These are phyloP conservation scores for Mycena indigotica DNA, from an alignment of 768 basidiomycete species.

Conservation along the genomic window DNA sequence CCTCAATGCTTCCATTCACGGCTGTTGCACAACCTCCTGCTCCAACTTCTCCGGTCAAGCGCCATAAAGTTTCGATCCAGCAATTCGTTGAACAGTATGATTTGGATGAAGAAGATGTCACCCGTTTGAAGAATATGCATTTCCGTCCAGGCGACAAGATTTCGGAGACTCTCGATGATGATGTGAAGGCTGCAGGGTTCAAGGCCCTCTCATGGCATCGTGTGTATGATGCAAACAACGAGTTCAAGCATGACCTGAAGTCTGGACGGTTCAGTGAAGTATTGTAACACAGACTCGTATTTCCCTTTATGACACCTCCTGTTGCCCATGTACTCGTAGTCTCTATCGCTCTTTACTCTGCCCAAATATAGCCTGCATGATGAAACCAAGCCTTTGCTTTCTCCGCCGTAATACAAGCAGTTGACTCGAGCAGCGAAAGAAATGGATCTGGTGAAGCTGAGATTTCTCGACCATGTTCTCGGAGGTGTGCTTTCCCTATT, in stretches of 20 bases:
- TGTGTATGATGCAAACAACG: neutral
- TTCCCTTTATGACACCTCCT: neutral
- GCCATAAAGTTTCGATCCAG: neutral
- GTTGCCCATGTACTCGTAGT: neutral
- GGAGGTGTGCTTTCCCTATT: neutral
- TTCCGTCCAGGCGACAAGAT: neutral
- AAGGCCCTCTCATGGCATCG: neutral
- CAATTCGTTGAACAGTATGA: neutral
- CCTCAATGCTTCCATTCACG: neutral
- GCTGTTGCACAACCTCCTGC: neutral
- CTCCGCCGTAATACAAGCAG: constrained; percentile 1
- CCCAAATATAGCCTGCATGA: constrained; percentile 4
- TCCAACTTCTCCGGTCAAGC: neutral
- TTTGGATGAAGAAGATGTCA: neutral
- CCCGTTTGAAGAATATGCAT: neutral
- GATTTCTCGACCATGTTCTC: neutral
- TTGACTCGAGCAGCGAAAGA: neutral
- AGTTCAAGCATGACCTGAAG: neutral
- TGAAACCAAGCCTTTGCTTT: neutral
- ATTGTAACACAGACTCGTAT: neutral
- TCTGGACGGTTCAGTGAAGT: neutral
- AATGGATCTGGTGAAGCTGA: neutral
- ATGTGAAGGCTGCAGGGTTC: neutral
- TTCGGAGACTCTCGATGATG: neutral
- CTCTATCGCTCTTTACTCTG: too few relatives aligned